Conservation (phyloP, 345 rosid genomes). For the Ceriops decandra region DNA sequence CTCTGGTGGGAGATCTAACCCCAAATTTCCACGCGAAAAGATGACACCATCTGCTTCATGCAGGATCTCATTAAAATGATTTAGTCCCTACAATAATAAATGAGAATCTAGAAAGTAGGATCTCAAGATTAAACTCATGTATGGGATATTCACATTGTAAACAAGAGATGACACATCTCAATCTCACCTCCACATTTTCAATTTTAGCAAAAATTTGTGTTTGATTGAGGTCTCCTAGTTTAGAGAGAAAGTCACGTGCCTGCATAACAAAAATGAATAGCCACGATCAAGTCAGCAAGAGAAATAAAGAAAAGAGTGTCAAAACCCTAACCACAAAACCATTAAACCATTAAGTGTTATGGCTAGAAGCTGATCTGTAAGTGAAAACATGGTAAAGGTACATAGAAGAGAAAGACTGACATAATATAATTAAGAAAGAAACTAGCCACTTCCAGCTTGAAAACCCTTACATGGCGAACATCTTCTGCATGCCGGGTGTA, state of each 20-base stretch:
- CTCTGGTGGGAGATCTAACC: conserved; percentile 74
- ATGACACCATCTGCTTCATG: conserved; percentile 70
- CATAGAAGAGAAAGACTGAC: conserved; percentile 3
- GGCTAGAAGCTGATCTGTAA: not conserved
- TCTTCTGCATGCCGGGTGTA: conserved; percentile 64
- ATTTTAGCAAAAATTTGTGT: conserved; percentile 67
- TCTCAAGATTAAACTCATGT: conserved; percentile 12
- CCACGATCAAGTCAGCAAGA: conserved; percentile 7
- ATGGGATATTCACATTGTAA: not conserved
- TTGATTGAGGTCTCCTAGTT: conserved; percentile 47
- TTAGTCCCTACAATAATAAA: conserved; percentile 41
- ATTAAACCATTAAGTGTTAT: not conserved
- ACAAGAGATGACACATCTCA: not conserved
- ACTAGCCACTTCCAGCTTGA: conserved; percentile 1
- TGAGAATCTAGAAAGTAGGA: conserved; percentile 1
- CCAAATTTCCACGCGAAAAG: conserved; percentile 67
- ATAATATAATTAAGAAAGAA: conserved; percentile 4
- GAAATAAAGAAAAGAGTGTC: conserved; percentile 5
- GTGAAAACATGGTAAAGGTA: not conserved
- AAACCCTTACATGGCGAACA: conserved; percentile 49
- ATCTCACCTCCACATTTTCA: conserved; percentile 60
- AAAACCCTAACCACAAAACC: not conserved
- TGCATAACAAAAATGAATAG: conserved; percentile 21
- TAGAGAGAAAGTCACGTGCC: conserved; percentile 58
- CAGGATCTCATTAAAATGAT: conserved; percentile 68